Percentiles rank a stretch among this genome's conserved stretches.
These are phyloP conservation scores for Hypholoma fasciculare DNA, from an alignment of 768 basidiomycete species.

Conservation along the genomic window DNA sequence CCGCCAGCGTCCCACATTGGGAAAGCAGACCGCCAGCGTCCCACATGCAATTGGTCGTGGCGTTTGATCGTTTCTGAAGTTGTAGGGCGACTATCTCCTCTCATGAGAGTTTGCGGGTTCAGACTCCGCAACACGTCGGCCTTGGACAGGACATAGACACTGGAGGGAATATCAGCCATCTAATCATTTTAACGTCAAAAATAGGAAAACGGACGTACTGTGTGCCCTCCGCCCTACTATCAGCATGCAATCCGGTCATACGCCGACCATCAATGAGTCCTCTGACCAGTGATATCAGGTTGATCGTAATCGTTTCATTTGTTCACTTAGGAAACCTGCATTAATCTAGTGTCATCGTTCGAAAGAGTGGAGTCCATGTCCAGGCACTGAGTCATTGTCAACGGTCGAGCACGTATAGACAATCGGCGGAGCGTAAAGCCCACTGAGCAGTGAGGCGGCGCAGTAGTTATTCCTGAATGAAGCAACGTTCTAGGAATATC, in stretches of 20 bases:
- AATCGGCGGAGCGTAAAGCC: too few species aligned
- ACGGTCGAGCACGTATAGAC: too few species aligned
- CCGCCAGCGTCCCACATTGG: neutral
- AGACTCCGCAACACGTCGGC: neutral
- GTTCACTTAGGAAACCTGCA: too few species aligned
- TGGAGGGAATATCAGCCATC: neutral
- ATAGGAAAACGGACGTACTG: neutral
- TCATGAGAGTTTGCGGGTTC: neutral
- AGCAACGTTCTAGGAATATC: too few species aligned
- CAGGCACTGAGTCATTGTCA: neutral
- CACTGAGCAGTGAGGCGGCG: too few species aligned
- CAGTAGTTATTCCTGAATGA: too few species aligned
- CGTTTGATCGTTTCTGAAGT: slow-evolving; percentile 2
- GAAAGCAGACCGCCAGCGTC: neutral
- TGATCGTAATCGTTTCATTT: too few species aligned
- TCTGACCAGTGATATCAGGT: neutral
- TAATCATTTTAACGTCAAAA: neutral
- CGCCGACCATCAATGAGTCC: neutral
- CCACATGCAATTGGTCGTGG: neutral
- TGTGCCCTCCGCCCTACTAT: neutral
- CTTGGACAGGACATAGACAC: neutral
- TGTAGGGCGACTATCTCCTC: neutral
- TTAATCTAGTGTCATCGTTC: too few species aligned
- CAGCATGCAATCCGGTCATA: neutral
- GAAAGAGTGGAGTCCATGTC: neutral